Base-by-base conservation (phyloP, 1,139 yeast genomes). In the Kazachstania sp. region DNA sequence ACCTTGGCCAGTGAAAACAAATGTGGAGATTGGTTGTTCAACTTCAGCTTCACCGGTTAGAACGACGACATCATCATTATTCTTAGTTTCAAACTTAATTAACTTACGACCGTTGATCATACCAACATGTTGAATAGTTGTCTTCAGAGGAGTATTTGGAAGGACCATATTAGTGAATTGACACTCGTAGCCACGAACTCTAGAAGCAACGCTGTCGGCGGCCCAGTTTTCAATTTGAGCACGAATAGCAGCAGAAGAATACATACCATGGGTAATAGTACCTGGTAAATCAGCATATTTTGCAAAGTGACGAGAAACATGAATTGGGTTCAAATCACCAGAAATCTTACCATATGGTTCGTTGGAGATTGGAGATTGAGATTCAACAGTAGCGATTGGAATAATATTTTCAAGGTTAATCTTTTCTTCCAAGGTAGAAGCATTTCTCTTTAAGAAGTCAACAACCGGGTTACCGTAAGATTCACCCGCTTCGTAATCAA, bases 21-120 rank as follows among this genome's bases (percentile, higher is more conserved):
- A 92, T 18, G 98, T 84, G 44, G 98, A 86, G 50, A 83, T 84
- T 45, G 99, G 98, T 72, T 92, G 98, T 61, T 92, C 97, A 63
- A 94, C 90, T 73, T 92, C 98, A 48, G 98, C 99, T 72, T 88
- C 95, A 71, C 97, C 99, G 48, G 77, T 68, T 61, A 92, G 76
- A 20, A 94, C 98, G 53, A 78, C 76, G 48, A 78, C 86, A 49
- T 92, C 81, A 61, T 84, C 90, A 56, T 79, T 80, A 70, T 87
- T 87, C 71, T 77, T 78, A 53, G 95, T 85, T 70, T 86, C 94
- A 58, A 92, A 88, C 75, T 86, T 87, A 65, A 92, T 81, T 63
- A 92, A 85, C 81, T 92, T 94, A 74, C 98, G 87, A 67, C 99
- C 99, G 64, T 90, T 92, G 64, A 92, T 87, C 99, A 92, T 92